A percentile compares a stretch with the other conserved stretches of the same genome.
phyloP scores from a whole-genome alignment of 306 rosid species.

The Canavalia ensiformis region DNA sequence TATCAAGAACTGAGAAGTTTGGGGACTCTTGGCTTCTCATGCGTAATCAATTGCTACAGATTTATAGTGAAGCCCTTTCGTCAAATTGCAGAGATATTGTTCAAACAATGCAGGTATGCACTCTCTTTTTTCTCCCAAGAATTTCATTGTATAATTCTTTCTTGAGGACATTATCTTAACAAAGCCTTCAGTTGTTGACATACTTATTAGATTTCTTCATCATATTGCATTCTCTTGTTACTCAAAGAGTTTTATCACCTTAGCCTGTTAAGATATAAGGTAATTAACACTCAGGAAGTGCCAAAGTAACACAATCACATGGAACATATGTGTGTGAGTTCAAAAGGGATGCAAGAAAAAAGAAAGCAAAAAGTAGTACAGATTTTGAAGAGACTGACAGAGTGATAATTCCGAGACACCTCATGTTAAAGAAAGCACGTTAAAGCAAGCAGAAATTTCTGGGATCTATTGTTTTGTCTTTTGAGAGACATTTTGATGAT shows the following conservation, averaged over 20 bases:
- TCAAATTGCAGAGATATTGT: slow-evolving; percentile 76
- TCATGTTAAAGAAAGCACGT: slow-evolving; percentile 18
- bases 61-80: slow-evolving; percentile 79
- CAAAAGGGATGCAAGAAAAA: slow-evolving; percentile 30
- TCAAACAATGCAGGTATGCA: slow-evolving; percentile 78
- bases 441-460: neutral
- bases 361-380: slow-evolving; percentile 20
- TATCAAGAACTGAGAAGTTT: slow-evolving; percentile 63
- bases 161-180: slow-evolving; percentile 36
- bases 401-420: neutral
- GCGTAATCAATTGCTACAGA: slow-evolving; percentile 71
- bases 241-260: slow-evolving; percentile 31
- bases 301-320: slow-evolving; percentile 25
- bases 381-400: slow-evolving; percentile 14
- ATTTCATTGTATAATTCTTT: slow-evolving; percentile 37
- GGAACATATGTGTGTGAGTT: neutral
- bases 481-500: slow-evolving; percentile 26
- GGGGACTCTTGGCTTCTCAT: slow-evolving; percentile 72
- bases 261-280: slow-evolving; percentile 1
- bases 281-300: slow-evolving; percentile 12
- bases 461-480: slow-evolving; percentile 29
- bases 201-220: slow-evolving; percentile 17
- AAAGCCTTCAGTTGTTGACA: slow-evolving; percentile 23
- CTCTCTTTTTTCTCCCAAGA: slow-evolving; percentile 34
- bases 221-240: slow-evolving; percentile 25